Evolutionary conservation across 306 rosid genomes (phyloP), one percentile per base, ranked within the genome.

Genomic region (Adenanthera pavonina): DNA sequence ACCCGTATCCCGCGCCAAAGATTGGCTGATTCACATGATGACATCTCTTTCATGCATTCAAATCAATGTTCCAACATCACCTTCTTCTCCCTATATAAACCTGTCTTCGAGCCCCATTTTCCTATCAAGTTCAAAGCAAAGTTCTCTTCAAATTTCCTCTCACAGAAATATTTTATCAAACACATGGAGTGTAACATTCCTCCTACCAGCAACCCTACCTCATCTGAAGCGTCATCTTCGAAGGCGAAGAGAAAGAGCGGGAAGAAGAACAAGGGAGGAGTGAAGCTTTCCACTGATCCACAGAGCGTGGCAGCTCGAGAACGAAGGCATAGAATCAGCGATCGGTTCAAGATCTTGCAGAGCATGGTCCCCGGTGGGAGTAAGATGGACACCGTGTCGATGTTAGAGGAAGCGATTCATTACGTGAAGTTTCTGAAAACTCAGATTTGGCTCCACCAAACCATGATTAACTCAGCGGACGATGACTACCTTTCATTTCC

Each of bases 291-390:
- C 0, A 95, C 95, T 2, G 97, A 95, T 69, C 97, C 98, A 14
- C 98, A 95, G 47, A 92, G 98, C 78, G 94, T 95, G 70, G 98
- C 98, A 0, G 98, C 98, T 0, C 83, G 98, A 34, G 95, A 92
- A 75, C 80, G 98, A 73, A 82, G 98, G 82, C 98, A 95, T 57
- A 70, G 98, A 40, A 95, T 95, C 85, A 92, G 97, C 80, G 95
- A 92, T 46, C 66, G 97, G 77, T 95, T 95, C 87, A 95, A 95
- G 94, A 91, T 89, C 83, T 75, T 95, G 75, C 95, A 92, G 77
- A 92, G 98, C 84, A 84, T 95, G 85, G 94, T 95, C 13, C 98
- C 98, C 6, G 97, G 98, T 0, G 98, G 97, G 34, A 89, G 84
- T 9, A 95, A 92, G 81, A 82, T 95, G 95, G 98, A 95, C 87